Evolutionary conservation across 768 basidiomycete genomes (phyloP).

Genomic region (Rhodotorula babjevae): DNA sequence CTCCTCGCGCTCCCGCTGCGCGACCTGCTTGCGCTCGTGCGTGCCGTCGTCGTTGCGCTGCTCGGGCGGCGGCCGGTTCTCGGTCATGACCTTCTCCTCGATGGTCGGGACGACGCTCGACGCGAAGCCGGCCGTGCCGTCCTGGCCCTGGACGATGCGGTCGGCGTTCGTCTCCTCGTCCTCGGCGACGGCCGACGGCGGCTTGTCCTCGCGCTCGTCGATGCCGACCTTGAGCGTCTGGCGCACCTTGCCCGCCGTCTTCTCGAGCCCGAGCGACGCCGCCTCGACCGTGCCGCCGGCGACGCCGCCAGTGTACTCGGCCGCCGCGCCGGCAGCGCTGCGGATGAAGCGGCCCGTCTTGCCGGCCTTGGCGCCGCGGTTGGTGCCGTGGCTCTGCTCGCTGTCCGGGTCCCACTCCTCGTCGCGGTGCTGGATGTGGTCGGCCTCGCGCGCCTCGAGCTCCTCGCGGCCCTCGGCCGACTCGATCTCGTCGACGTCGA

Average conservation of each 20-base stretch:
- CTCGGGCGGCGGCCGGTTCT: conserved; percentile 47
- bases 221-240: background rate
- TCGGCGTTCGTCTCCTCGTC: conserved; percentile 35
- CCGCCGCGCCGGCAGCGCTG: background rate
- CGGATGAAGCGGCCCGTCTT: conserved; percentile 9
- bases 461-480: conserved; percentile 51
- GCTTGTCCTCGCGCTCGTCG: background rate
- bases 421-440: conserved; percentile 47
- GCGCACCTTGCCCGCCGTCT: background rate
- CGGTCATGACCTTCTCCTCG: conserved; percentile 62
- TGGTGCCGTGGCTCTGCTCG: conserved; percentile 47
- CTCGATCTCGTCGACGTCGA: conserved; percentile 79
- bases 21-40: conserved; percentile 3
- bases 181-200: background rate
- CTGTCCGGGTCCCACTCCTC: conserved; percentile 67
- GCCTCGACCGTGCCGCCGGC: conserved; percentile 14
- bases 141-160: conserved; percentile 47
- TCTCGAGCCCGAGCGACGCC: conserved; percentile 7
- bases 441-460: conserved; percentile 38
- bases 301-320: conserved; percentile 41
- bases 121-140: conserved; percentile 55
- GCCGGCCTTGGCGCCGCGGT: conserved; percentile 18
- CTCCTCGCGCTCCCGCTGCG: conserved; percentile 25
- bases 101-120: conserved; percentile 63
- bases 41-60: background rate